phyloP scores from a whole-genome alignment of 495 filamentous ascomycete genomes.

The Cenococcum geophilum region DNA sequence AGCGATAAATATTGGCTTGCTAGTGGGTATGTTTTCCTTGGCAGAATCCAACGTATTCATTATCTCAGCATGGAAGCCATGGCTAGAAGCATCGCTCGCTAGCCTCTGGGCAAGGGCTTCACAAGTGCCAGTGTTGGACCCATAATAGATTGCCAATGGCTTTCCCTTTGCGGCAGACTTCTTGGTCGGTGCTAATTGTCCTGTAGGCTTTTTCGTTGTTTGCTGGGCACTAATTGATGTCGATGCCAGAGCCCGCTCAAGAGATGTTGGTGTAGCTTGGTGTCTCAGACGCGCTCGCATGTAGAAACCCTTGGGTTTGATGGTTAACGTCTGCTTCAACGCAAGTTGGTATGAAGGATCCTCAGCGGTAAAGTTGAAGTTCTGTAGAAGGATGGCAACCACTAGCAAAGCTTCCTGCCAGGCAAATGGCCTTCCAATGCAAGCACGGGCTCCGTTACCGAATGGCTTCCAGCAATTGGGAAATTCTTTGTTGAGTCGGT shows the following conservation, averaged over 20 bases:
- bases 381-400: slow-evolving; percentile 53
- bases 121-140: slow-evolving; percentile 71
- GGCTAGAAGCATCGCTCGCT: slow-evolving; percentile 50
- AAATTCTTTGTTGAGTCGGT: slow-evolving; percentile 40
- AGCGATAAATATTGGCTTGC: slow-evolving; percentile 59
- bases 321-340: slow-evolving; percentile 65
- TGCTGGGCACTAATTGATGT: slow-evolving; percentile 29
- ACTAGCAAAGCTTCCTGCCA: slow-evolving; percentile 56
- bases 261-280: slow-evolving; percentile 51
- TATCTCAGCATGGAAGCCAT: slow-evolving; percentile 51
- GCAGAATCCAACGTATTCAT: slow-evolving; percentile 56
- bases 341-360: slow-evolving; percentile 58
- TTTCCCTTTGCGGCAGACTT: slow-evolving; percentile 26
- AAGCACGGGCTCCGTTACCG: slow-evolving; percentile 51
- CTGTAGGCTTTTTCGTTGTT: slow-evolving; percentile 23
- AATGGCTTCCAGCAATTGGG: slow-evolving; percentile 55
- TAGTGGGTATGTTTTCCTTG: slow-evolving; percentile 54
- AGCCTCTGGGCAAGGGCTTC: slow-evolving; percentile 58
- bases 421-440: slow-evolving; percentile 56
- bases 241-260: slow-evolving; percentile 47
- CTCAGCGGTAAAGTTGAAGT: slow-evolving; percentile 54
- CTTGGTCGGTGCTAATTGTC: slow-evolving; percentile 15
- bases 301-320: slow-evolving; percentile 68
- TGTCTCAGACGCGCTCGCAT: slow-evolving; percentile 57
- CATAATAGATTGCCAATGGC: slow-evolving; percentile 62